A percentile compares a stretch with the other conserved stretches of the same genome.
Evolutionary conservation across 2,329 filamentous ascomycete genomes (phyloP).

Genomic region (Fusarium bactridioides): DNA sequence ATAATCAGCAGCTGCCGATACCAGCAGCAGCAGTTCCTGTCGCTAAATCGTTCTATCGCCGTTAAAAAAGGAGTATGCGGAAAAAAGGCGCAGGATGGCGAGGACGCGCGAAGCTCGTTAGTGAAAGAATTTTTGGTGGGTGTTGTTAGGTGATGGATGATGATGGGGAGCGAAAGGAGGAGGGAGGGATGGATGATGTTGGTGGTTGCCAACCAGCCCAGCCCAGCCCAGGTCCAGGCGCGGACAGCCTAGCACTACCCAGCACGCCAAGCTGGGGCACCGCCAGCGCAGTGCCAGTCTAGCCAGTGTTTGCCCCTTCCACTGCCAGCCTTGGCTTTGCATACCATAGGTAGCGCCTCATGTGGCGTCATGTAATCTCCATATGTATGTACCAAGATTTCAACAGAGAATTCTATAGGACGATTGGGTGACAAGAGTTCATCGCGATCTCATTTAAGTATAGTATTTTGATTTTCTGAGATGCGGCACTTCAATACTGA

Average conservation of each 20-base stretch:
- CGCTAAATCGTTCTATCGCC: slow-evolving; percentile 28
- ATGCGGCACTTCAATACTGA: background rate
- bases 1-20: slow-evolving; percentile 32
- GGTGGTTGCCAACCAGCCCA: slow-evolving; percentile 24
- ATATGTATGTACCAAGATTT: background rate
- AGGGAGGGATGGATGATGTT: slow-evolving; percentile 29
- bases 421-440: background rate
- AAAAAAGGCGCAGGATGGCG: background rate
- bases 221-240: background rate
- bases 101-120: slow-evolving; percentile 16
- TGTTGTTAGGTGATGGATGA: slow-evolving; percentile 36
- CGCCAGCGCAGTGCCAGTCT: slow-evolving; percentile 4
- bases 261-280: background rate
- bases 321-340: slow-evolving; percentile 21
- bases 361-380: slow-evolving; percentile 26
- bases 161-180: slow-evolving; percentile 33
- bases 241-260: background rate
- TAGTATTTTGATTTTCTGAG: background rate
- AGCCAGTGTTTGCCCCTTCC: slow-evolving; percentile 8
- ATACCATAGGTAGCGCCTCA: slow-evolving; percentile 24
- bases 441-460: background rate
- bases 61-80: background rate
- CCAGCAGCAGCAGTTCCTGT: slow-evolving; percentile 31
- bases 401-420: background rate
- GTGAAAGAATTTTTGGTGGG: slow-evolving; percentile 33